phyloP scores from a whole-genome alignment of 169 alveolate genomes.

The Plasmodium fragile region DNA sequence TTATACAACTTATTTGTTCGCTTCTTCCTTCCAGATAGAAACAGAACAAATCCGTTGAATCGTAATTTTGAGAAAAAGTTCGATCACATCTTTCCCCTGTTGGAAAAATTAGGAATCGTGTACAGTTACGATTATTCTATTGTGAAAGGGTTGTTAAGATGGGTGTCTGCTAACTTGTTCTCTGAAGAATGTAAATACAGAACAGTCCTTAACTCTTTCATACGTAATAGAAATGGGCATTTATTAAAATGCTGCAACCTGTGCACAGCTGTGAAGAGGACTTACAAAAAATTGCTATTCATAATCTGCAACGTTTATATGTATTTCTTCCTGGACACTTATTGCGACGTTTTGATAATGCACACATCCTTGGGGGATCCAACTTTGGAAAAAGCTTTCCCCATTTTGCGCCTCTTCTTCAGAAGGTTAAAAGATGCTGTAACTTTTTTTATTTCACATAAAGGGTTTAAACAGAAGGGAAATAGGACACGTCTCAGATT shows the following conservation, averaged over 20 bases:
- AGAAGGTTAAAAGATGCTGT: background rate
- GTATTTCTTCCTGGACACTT: background rate
- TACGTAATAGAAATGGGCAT: background rate
- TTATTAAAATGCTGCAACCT: background rate
- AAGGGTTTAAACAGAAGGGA: background rate
- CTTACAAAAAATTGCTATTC: background rate
- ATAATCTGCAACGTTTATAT: background rate
- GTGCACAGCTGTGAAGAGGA: background rate
- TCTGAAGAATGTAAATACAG: background rate
- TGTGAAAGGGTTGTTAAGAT: background rate
- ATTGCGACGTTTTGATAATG: background rate
- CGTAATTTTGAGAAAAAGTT: background rate
- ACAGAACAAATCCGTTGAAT: background rate
- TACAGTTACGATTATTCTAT: background rate
- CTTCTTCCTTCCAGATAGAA: background rate
- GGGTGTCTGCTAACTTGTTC: background rate
- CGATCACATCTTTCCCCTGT: background rate
- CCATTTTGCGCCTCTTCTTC: background rate
- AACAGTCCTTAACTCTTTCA: background rate
- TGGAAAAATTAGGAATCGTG: constrained; percentile 19
- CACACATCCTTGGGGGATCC: background rate
- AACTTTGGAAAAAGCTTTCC: background rate
- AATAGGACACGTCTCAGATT: background rate
- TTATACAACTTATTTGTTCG: background rate
- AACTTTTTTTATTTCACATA: background rate